Conservation (phyloP, 305 asterid species). For the Ilex paraguariensis region DNA sequence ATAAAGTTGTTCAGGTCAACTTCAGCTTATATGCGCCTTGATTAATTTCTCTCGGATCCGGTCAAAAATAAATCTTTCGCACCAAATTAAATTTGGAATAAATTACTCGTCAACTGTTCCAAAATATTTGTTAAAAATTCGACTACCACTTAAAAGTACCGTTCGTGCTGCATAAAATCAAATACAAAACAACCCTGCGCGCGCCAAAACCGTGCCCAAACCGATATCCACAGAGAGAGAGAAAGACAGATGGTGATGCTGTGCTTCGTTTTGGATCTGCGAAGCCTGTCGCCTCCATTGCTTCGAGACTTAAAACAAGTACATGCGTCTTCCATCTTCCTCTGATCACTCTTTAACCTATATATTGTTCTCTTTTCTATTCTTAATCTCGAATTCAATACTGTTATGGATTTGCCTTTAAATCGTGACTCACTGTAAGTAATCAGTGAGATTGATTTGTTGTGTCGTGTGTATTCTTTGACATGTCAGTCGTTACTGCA, state of each 20-base stretch:
- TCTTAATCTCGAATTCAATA: constrained; percentile 1
- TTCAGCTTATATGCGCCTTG: too few species aligned
- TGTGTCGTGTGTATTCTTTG: not conserved
- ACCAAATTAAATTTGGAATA: too few species aligned
- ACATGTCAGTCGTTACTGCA: constrained; percentile 59
- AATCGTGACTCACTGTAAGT: too few species aligned
- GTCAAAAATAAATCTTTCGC: too few species aligned
- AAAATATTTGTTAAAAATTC: too few species aligned
- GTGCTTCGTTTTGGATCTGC: constrained; percentile 79
- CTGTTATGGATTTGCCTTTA: not conserved
- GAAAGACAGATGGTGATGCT: constrained; percentile 46
- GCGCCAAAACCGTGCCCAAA: not conserved
- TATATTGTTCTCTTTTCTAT: not conserved
- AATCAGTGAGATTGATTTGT: too few species aligned
- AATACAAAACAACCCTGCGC: not conserved
- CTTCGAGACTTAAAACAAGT: constrained; percentile 91
- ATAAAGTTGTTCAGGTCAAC: too few species aligned
- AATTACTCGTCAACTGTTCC: too few species aligned
- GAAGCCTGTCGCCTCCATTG: constrained; percentile 60
- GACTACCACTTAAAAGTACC: too few species aligned
- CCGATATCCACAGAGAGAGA: not conserved
- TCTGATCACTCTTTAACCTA: too few species aligned
- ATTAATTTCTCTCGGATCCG: too few species aligned
- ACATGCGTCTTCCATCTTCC: not conserved
- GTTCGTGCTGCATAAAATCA: too few species aligned